phyloP scores from a whole-genome alignment of 2,329 filamentous ascomycete species.

The Aphanoascus verrucosus region DNA sequence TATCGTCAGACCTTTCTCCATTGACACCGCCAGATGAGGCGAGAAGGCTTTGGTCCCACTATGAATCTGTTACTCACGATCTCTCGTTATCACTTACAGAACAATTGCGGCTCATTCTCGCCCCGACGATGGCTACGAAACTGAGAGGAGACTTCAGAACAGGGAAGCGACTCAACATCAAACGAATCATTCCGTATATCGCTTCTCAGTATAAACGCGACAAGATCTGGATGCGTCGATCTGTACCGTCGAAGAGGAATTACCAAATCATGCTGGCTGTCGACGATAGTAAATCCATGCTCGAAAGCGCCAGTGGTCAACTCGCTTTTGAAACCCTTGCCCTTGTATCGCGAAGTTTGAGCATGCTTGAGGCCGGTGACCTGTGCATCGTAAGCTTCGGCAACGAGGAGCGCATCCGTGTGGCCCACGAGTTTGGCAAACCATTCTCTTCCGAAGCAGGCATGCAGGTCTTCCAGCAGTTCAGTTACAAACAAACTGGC shows the following conservation, averaged over 20 bases:
- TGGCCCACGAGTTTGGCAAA: conserved; percentile 74
- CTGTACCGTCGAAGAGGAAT: conserved; percentile 78
- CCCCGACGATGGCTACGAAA: conserved; percentile 88
- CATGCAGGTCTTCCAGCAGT: conserved; percentile 70
- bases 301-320: conserved; percentile 62
- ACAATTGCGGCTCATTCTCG: conserved; percentile 88
- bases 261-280: conserved; percentile 98
- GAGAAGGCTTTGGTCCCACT: conserved; percentile 69
- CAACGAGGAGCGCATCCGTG: conserved; percentile 55
- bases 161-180: conserved; percentile 96
- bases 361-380: conserved; percentile 89
- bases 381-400: conserved; percentile 89
- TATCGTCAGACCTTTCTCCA: conserved; percentile 43
- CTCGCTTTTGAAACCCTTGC: conserved; percentile 91
- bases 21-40: conserved; percentile 46
- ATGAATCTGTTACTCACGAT: conserved; percentile 72
- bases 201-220: conserved; percentile 96
- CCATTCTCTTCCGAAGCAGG: conserved; percentile 75
- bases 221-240: conserved; percentile 99
- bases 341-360: conserved; percentile 74
- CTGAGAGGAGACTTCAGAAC: conserved; percentile 94
- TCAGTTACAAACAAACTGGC: conserved; percentile 72
- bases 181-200: conserved; percentile 98
- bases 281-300: conserved; percentile 92
- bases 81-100: conserved; percentile 85